Evolutionary conservation across 2,329 filamentous ascomycete species (phyloP).

Genomic region (Phyllosticta paracitricarpa): DNA sequence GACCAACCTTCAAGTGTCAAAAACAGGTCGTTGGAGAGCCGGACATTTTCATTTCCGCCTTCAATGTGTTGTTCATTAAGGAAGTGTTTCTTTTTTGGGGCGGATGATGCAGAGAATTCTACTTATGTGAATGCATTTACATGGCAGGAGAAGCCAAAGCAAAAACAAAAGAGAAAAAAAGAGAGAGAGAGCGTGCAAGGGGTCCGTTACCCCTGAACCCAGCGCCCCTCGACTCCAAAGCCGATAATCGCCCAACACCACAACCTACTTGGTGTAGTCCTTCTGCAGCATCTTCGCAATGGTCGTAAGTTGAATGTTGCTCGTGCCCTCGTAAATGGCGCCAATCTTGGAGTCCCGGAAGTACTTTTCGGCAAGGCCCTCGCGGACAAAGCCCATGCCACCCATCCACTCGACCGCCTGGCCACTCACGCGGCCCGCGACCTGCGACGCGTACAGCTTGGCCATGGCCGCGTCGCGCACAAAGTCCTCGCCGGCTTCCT

Average conservation of each 20-base stretch:
- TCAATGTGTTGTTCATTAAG: not conserved
- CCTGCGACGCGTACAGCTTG: slow-evolving; percentile 88
- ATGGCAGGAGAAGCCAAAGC: not conserved
- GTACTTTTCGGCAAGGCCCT: slow-evolving; percentile 96
- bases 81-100: not conserved
- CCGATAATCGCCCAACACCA: no score
- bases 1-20: no score
- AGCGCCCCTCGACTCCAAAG: no score
- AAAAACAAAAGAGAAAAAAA: no score
- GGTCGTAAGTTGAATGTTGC: slow-evolving; percentile 61
- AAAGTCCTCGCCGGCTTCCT: slow-evolving; percentile 94
- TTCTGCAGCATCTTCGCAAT: slow-evolving; percentile 63
- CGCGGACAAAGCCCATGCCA: slow-evolving; percentile 95
- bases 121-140: not conserved
- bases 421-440: slow-evolving; percentile 76
- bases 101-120: not conserved
- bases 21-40: no score
- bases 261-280: slow-evolving; percentile 48
- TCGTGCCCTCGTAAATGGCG: slow-evolving; percentile 90
- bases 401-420: slow-evolving; percentile 98
- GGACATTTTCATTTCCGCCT: no score
- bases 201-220: no score
- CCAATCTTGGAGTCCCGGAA: slow-evolving; percentile 98
- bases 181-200: no score
- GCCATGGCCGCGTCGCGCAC: slow-evolving; percentile 96